Evolutionary conservation across 495 filamentous ascomycete genomes (phyloP).

Genomic region (Letharia columbiana): DNA sequence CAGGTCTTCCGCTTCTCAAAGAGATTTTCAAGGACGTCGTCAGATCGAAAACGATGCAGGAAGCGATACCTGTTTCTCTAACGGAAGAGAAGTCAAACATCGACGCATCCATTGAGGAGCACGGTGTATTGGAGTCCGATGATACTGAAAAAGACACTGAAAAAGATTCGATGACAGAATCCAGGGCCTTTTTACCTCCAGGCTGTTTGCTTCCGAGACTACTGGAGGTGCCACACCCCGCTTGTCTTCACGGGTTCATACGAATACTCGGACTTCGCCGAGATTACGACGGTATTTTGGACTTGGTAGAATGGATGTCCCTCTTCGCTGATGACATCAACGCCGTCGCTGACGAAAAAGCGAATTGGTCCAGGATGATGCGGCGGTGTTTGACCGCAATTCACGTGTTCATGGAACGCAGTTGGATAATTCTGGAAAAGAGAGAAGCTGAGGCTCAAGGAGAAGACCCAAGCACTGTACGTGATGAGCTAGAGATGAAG

Average conservation of each 20-base stretch:
- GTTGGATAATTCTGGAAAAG: conserved; percentile 23
- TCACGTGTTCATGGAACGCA: conserved; percentile 45
- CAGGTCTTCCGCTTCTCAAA: conserved; percentile 14
- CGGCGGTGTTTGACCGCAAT: conserved; percentile 44
- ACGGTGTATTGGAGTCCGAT: neutral
- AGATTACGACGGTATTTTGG: conserved; percentile 43
- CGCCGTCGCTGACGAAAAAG: conserved; percentile 33
- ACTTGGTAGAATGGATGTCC: conserved; percentile 48
- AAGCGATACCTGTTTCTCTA: conserved; percentile 13
- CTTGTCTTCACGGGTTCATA: conserved; percentile 45
- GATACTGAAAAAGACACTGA: neutral
- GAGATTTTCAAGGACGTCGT: conserved; percentile 20
- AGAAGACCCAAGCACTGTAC: conserved; percentile 4
- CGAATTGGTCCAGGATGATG: conserved; percentile 39
- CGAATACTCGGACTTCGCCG: conserved; percentile 41
- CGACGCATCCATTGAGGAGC: neutral
- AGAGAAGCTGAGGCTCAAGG: neutral
- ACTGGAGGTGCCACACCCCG: conserved; percentile 37
- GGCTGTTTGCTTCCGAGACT: conserved; percentile 29
- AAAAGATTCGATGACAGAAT: neutral
- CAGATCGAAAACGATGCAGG: conserved; percentile 1
- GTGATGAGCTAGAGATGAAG: conserved; percentile 1
- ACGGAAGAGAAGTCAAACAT: conserved; percentile 15
- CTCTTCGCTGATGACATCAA: conserved; percentile 32
- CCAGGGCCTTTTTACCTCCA: conserved; percentile 14